Percentiles rank a stretch among this genome's conserved stretches.
These are phyloP conservation scores for Lodderomyces pseudojiufengensis DNA, from an alignment of 1,139 yeast genomes.

Conservation along the genomic window DNA sequence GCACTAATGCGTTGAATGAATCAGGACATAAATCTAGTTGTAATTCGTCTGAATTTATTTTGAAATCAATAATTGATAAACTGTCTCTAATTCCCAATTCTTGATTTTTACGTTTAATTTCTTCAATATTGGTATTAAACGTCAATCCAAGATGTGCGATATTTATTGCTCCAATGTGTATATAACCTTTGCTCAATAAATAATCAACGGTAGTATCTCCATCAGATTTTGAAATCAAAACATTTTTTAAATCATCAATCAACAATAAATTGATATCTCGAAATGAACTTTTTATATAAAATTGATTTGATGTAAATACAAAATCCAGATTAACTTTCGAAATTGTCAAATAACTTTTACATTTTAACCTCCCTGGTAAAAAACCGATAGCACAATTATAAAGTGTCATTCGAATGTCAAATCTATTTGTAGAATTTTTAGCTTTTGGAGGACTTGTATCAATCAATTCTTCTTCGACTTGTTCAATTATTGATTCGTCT, in stretches of 20 bases:
- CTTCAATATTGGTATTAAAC: conserved; percentile 25
- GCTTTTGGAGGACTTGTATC: conserved; percentile 14
- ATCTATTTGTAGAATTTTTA: conserved; percentile 7
- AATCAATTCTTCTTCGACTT: conserved; percentile 17
- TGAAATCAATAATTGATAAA: conserved; percentile 37
- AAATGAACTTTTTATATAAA: conserved; percentile 41
- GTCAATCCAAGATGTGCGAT: conserved; percentile 42
- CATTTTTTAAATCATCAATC: conserved; percentile 51
- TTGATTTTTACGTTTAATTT: conserved; percentile 18
- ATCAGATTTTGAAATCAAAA: conserved; percentile 12
- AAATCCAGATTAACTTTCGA: conserved; percentile 53
- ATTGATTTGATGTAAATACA: conserved; percentile 27
- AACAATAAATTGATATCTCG: conserved; percentile 46
- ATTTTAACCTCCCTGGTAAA: conserved; percentile 53
- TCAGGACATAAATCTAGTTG: conserved; percentile 76
- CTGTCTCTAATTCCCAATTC: conserved; percentile 19
- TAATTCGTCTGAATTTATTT: conserved; percentile 47
- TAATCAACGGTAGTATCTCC: conserved; percentile 14
- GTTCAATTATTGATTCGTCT: conserved; percentile 15
- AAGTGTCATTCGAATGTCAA: conserved; percentile 43
- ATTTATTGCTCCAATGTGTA: conserved; percentile 42
- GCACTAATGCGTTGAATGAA: conserved; percentile 68
- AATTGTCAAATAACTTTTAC: conserved; percentile 50
- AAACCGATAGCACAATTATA: conserved; percentile 55
- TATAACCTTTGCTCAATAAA: conserved; percentile 33